Base-by-base conservation (phyloP, 106 monocot genomes). In the Vanilla planifolia region DNA sequence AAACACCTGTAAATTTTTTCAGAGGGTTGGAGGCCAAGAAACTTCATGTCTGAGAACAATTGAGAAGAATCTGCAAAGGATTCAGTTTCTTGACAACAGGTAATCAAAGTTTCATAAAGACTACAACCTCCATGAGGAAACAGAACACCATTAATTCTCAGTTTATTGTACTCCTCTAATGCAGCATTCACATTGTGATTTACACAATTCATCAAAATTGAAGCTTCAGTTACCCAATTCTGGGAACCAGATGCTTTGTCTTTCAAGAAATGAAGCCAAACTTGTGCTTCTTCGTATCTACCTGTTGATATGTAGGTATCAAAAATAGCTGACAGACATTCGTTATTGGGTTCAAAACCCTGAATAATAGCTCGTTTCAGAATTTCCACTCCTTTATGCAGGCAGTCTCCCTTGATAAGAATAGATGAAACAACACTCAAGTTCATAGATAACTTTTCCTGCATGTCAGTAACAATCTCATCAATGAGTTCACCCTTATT, bases 31-130 rank as follows among this genome's bases (percentile, higher is more conserved):
- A 89, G 64, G 16, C 89, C 77, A 60, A 72, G 62, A 64, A 87
- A 87, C 44, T 46, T 74, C 87, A 98, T 79, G 55, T 98, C 88
- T 14, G 91, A 92, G 66, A 75, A 98, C 33, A 98, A 4, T 37
- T 88, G 91, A 43, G 79, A 98, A 56, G 96, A 87, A 63, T 88
- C 87, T 59, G 66, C 46, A 6, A 85, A 71, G 8, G 61, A 72
- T 53, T 56, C 81, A 66, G 56, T 61, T 51, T 92, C 61, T 13
- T 63, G 71, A 62, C 81, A 88, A 43, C 73, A 77, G 3, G 59
- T 43, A 43, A 98, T 88, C 33, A 98, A 60, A 37, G 61, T 65
- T 55, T 91, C 87, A 75, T 77, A 85, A 24, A 92, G 42, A 47
- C 37, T 75, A 67, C 59, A 65, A 56, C 60, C 57, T 35, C 32